These are phyloP conservation scores for Xylaria sp. DNA, from an alignment of 2,329 filamentous ascomycete genomes.

Conservation along the genomic window DNA sequence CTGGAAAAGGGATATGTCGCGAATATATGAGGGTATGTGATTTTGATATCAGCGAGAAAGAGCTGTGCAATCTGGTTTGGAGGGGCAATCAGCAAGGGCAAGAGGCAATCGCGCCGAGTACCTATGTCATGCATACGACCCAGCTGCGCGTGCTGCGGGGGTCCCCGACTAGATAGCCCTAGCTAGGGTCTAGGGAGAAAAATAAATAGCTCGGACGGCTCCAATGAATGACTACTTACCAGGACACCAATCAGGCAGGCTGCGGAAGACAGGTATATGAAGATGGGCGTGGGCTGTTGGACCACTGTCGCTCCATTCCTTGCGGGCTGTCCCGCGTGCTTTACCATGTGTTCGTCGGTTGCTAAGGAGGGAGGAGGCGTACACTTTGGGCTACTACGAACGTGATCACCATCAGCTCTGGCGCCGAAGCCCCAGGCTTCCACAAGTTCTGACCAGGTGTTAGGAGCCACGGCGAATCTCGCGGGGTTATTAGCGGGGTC, in stretches of 20 bases:
- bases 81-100: slow-evolving; percentile 43
- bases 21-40: slow-evolving; percentile 54
- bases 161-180: slow-evolving; percentile 38
- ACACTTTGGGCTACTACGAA: slow-evolving; percentile 13
- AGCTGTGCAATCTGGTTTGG: slow-evolving; percentile 62
- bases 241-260: slow-evolving; percentile 45
- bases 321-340: slow-evolving; percentile 35
- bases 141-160: slow-evolving; percentile 37
- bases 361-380: slow-evolving; percentile 25
- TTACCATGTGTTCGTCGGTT: slow-evolving; percentile 25
- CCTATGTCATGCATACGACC: slow-evolving; percentile 41
- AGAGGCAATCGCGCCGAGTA: slow-evolving; percentile 41
- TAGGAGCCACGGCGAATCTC: slow-evolving; percentile 50
- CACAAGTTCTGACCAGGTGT: slow-evolving; percentile 40
- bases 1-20: slow-evolving; percentile 51
- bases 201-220: slow-evolving; percentile 31
- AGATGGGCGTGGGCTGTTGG: slow-evolving; percentile 37
- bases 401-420: slow-evolving; percentile 46
- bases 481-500: slow-evolving; percentile 51
- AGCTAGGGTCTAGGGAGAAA: slow-evolving; percentile 27
- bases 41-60: slow-evolving; percentile 62
- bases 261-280: slow-evolving; percentile 44
- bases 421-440: slow-evolving; percentile 48
- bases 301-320: slow-evolving; percentile 31
- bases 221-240: slow-evolving; percentile 41